Percentiles rank a stretch among this genome's conserved stretches.
phyloP scores from a whole-genome alignment of 345 rosid species.

The Mallotus nudiflorus region DNA sequence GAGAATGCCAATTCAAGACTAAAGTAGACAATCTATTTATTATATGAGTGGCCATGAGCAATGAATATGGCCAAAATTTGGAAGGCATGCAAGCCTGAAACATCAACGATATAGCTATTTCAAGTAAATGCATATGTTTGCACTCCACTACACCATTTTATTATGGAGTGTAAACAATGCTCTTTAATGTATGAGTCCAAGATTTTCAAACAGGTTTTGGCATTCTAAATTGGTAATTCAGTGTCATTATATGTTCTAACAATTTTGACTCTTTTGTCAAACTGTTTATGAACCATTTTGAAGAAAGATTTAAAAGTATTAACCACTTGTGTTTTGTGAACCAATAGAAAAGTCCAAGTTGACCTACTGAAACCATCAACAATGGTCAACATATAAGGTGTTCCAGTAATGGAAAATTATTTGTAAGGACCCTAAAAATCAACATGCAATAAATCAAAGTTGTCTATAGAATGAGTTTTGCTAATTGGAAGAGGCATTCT shows the following conservation, averaged over 20 bases:
- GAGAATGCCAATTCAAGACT: not conserved
- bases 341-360: not conserved
- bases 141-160: not conserved
- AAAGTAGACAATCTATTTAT: not conserved
- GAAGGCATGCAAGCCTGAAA: not conserved
- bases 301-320: not conserved
- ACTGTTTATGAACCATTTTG: not conserved
- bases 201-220: not conserved
- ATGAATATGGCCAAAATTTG: not conserved
- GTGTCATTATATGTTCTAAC: not conserved
- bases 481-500: too few species aligned
- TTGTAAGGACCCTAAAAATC: not conserved
- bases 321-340: not conserved
- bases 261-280: not conserved
- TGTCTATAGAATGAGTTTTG: too few species aligned
- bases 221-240: not conserved
- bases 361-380: not conserved
- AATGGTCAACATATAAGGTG: not conserved
- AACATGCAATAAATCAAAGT: not conserved
- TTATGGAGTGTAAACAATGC: not conserved
- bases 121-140: not conserved
- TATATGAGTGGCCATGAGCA: not conserved
- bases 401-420: too few species aligned
- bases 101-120: not conserved
- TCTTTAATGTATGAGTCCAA: not conserved